phyloP scores from a whole-genome alignment of 1,139 yeast species.

The Candida sanyaensis region DNA sequence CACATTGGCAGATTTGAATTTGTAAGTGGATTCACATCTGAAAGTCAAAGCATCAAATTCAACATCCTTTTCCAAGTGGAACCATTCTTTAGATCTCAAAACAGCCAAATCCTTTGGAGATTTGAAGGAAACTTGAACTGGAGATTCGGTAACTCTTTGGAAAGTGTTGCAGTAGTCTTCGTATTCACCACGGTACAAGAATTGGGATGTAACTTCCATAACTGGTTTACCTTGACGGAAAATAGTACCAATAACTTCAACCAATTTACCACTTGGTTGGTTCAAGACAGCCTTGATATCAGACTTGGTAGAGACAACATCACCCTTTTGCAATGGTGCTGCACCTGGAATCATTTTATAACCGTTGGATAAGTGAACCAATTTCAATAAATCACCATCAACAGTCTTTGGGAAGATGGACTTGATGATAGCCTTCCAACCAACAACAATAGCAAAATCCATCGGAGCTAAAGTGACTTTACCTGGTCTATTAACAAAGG shows the following conservation, averaged over 20 bases:
- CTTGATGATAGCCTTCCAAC: slow-evolving; percentile 97
- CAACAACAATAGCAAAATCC: slow-evolving; percentile 98
- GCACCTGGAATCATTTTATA: slow-evolving; percentile 95
- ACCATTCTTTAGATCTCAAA: slow-evolving; percentile 96
- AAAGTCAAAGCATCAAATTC: slow-evolving; percentile 84
- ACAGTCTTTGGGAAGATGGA: slow-evolving; percentile 95
- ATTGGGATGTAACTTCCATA: slow-evolving; percentile 92
- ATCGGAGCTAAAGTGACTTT: slow-evolving; percentile 90
- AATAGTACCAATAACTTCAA: slow-evolving; percentile 91
- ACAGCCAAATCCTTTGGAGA: slow-evolving; percentile 91
- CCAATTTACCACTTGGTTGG: slow-evolving; percentile 92
- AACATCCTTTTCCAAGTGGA: slow-evolving; percentile 72
- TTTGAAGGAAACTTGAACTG: slow-evolving; percentile 73
- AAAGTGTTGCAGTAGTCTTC: slow-evolving; percentile 88
- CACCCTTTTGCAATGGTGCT: slow-evolving; percentile 85
- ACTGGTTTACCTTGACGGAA: slow-evolving; percentile 76
- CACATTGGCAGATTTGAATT: slow-evolving; percentile 74
- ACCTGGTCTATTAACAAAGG: slow-evolving; percentile 87
- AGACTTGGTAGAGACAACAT: slow-evolving; percentile 79
- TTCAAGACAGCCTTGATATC: slow-evolving; percentile 86
- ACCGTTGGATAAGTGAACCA: slow-evolving; percentile 94
- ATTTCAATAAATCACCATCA: slow-evolving; percentile 92
- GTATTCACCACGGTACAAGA: slow-evolving; percentile 95
- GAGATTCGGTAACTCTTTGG: slow-evolving; percentile 85
- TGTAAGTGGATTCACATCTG: slow-evolving; percentile 84